Conservation (phyloP, 306 rosid genomes). For the Cucurbita pepo region DNA sequence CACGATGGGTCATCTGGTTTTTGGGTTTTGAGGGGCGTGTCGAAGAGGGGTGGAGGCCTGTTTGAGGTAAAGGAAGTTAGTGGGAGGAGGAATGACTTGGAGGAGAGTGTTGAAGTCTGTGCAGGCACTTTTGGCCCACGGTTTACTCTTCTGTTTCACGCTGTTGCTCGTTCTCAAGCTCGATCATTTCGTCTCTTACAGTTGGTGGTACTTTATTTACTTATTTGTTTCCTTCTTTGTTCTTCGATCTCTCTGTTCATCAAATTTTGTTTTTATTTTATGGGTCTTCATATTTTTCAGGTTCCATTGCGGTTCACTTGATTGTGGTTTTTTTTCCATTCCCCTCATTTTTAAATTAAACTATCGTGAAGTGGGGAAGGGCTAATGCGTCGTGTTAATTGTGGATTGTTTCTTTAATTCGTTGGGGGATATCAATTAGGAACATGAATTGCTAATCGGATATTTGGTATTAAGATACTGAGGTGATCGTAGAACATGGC, state of each 20-base stretch:
- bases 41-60: not conserved
- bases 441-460: not conserved
- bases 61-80: not conserved
- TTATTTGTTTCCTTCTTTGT: not conserved
- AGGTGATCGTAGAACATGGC: not conserved
- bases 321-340: not conserved
- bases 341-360: not conserved
- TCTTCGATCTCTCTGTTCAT: not conserved
- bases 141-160: slow-evolving; percentile 62
- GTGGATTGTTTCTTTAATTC: not conserved
- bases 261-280: not conserved
- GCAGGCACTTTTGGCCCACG: slow-evolving; percentile 73
- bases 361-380: not conserved
- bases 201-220: slow-evolving; percentile 75
- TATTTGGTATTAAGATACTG: not conserved
- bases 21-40: not conserved
- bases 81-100: slow-evolving; percentile 50
- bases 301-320: not conserved
- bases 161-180: slow-evolving; percentile 83
- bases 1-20: not conserved
- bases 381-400: not conserved
- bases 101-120: slow-evolving; percentile 82
- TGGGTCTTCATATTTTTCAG: not conserved
- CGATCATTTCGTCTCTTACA: slow-evolving; percentile 44
- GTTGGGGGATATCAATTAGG: not conserved